A percentile compares a stretch with the other conserved stretches of the same genome.
Evolutionary conservation across 768 basidiomycete species (phyloP).

Genomic region (Gymnopilus junonius): DNA sequence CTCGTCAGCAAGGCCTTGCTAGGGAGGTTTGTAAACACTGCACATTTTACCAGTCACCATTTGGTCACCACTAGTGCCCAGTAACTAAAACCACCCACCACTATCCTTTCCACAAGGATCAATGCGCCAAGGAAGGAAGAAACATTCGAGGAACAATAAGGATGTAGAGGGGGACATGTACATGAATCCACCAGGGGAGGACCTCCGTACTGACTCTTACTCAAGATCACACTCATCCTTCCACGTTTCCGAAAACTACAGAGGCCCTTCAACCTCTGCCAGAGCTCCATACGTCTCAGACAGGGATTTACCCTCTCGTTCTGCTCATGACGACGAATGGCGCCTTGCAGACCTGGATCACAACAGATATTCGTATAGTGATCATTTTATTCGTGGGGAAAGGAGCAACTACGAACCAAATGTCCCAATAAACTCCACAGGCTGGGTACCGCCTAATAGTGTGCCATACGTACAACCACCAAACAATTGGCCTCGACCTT

Average conservation of each 20-base stretch:
- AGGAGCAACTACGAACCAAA: constrained; percentile 52
- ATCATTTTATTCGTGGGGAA: constrained; percentile 54
- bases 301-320: constrained; percentile 58
- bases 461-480: constrained; percentile 45
- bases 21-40: not conserved
- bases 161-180: constrained; percentile 53
- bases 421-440: constrained; percentile 48
- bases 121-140: constrained; percentile 54
- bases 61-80: constrained; percentile 25
- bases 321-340: constrained; percentile 59
- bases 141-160: constrained; percentile 57
- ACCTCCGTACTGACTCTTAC: constrained; percentile 56
- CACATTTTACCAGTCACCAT: constrained; percentile 22
- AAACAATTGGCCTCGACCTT: constrained; percentile 54
- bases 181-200: constrained; percentile 53
- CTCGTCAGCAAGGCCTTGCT: not conserved
- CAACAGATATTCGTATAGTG: constrained; percentile 50
- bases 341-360: constrained; percentile 47
- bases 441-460: constrained; percentile 48
- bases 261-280: constrained; percentile 46
- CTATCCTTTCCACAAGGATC: constrained; percentile 24
- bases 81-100: constrained; percentile 33
- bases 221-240: constrained; percentile 51
- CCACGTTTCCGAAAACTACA: constrained; percentile 53
- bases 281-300: constrained; percentile 48